A percentile compares a stretch with the other conserved stretches of the same genome.
These are phyloP conservation scores for Saturnispora saitoi DNA, from an alignment of 805 yeast species.

Conservation along the genomic window DNA sequence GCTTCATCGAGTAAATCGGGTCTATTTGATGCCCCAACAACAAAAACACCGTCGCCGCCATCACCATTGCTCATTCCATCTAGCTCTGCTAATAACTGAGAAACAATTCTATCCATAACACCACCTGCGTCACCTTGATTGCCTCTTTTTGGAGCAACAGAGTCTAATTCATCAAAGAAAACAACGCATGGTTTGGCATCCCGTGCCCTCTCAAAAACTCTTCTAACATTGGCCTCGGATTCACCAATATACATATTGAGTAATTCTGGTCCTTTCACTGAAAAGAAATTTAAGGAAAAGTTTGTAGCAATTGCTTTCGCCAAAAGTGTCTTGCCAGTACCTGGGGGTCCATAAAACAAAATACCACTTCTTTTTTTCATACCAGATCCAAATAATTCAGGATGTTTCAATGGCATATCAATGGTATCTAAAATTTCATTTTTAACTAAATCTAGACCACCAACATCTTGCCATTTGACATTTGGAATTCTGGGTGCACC, in stretches of 20 bases:
- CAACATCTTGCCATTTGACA: slow-evolving; percentile 96
- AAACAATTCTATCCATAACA: slow-evolving; percentile 97
- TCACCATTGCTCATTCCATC: slow-evolving; percentile 91
- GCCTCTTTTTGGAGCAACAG: slow-evolving; percentile 97
- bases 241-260: slow-evolving; percentile 98
- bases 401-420: slow-evolving; percentile 90
- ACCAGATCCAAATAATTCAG: slow-evolving; percentile 81
- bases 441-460: slow-evolving; percentile 86
- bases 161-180: slow-evolving; percentile 94
- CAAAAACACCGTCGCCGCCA: slow-evolving; percentile 83
- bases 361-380: slow-evolving; percentile 92
- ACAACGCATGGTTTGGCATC: slow-evolving; percentile 98
- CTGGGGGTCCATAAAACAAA: slow-evolving; percentile 95
- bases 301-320: slow-evolving; percentile 98
- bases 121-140: slow-evolving; percentile 99
- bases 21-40: slow-evolving; percentile 97
- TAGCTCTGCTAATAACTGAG: slow-evolving; percentile 86
- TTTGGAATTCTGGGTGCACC: slow-evolving; percentile 96
- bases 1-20: slow-evolving; percentile 96
- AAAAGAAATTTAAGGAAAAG: slow-evolving; percentile 86
- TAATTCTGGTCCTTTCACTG: slow-evolving; percentile 95
- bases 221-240: slow-evolving; percentile 92
- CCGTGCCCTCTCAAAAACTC: slow-evolving; percentile 87
- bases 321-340: slow-evolving; percentile 91
- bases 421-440: slow-evolving; percentile 92